phyloP scores from a whole-genome alignment of 73 alveolate genomes.

The Halteria grandinella region DNA sequence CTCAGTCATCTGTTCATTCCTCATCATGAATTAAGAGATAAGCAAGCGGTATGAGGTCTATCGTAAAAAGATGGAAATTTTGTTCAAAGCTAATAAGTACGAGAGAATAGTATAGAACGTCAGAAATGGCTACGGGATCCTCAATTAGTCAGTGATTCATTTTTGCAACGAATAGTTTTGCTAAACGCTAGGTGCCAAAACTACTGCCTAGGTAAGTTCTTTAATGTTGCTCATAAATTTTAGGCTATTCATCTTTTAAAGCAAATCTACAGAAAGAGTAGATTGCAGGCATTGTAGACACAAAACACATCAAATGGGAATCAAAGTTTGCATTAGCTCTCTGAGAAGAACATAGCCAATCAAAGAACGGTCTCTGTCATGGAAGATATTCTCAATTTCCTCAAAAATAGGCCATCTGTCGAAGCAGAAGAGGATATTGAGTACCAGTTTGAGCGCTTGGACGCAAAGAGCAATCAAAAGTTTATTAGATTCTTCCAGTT shows the following conservation, averaged over 20 bases:
- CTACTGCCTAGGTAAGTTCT: conserved; percentile 3
- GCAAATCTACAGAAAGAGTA: conserved; percentile 16
- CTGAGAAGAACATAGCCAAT: not conserved
- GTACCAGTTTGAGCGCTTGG: conserved; percentile 21
- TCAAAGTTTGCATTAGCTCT: not conserved
- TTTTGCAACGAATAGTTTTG: conserved; percentile 14
- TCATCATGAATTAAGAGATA: not conserved
- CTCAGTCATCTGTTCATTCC: not conserved
- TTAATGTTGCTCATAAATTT: not conserved
- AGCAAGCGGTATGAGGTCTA: not conserved
- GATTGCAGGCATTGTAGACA: not conserved
- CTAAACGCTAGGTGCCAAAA: conserved; percentile 2
- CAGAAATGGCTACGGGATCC: conserved; percentile 37
- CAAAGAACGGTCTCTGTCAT: conserved; percentile 5
- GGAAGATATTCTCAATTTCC: conserved; percentile 39
- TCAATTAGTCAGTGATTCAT: conserved; percentile 12
- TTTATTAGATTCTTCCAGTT: conserved; percentile 5
- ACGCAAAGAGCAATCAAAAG: conserved; percentile 6
- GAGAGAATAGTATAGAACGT: conserved; percentile 23
- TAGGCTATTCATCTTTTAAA: conserved; percentile 20
- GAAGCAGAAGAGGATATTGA: conserved; percentile 46
- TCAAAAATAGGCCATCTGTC: conserved; percentile 39
- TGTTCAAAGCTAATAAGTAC: conserved; percentile 12
- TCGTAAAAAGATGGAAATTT: not conserved
- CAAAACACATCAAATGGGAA: not conserved